Percentiles rank a stretch among this genome's conserved stretches.
Conservation (phyloP, 306 rosid genomes). For the Trifolium repens region DNA sequence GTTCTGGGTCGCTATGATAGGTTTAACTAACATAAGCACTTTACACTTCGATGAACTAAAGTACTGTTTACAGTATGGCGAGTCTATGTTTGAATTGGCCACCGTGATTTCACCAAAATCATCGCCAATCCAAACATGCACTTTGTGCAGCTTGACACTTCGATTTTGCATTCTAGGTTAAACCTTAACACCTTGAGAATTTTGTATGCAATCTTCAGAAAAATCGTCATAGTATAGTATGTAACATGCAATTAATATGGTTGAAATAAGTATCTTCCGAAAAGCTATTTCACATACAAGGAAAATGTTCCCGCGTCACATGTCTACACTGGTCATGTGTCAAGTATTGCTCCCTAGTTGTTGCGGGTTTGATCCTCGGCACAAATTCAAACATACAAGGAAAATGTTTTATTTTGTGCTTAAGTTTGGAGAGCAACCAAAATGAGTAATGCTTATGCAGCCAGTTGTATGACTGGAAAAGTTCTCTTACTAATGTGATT, state of each 20-base stretch:
- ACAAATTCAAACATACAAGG: too few species aligned
- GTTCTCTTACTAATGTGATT: not conserved
- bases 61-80: too few species aligned
- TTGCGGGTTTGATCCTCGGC: too few species aligned
- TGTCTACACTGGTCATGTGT: too few species aligned
- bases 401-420: not conserved
- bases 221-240: not conserved
- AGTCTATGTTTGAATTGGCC: too few species aligned
- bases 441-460: too few species aligned
- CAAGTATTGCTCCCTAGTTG: too few species aligned
- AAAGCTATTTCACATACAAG: not conserved
- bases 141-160: not conserved
- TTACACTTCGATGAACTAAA: not conserved
- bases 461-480: too few species aligned
- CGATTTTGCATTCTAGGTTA: conserved; percentile 19
- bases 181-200: not conserved
- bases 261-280: not conserved
- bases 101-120: too few species aligned
- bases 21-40: not conserved
- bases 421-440: not conserved
- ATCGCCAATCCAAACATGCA: too few species aligned
- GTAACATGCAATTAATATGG: not conserved
- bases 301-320: too few species aligned
- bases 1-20: not conserved
- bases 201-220: conserved; percentile 9